Base-by-base conservation (phyloP, 768 basidiomycete species). In the Leccinum uliginosum region DNA sequence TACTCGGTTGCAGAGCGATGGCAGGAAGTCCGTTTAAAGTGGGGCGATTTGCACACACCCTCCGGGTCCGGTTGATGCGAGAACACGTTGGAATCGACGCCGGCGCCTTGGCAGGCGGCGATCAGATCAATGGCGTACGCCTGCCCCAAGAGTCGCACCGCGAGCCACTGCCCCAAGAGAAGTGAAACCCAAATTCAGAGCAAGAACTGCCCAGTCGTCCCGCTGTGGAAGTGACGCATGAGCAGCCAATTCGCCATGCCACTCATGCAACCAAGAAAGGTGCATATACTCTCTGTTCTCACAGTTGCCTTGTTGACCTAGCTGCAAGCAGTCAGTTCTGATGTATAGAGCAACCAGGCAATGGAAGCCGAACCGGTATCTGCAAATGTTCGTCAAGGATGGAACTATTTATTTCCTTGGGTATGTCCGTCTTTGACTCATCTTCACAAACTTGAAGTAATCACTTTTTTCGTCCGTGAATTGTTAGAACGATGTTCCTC, bases 81-180 rank as follows among this genome's bases (percentile, higher is more conserved):
- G 96, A 99, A 67, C 96, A 99, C 68, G 78, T 96, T 57, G 96
- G 96, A 3, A 79, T 98, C 55, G 93, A 99, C 69, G 94, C 97
- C 29, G 96, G 98, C 67, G 80, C 84, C 2, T 76, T 97, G 64
- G 81, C 83, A 45, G 89, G 93, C 61, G 89, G 90, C 51, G 85
- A 90, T 43, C 40, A 43, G 12, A 12, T 6, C 5, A 6, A 14
- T 52, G 72, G 86, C n/a, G 82, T 81, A 79, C 32, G 1, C 32
- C 3, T 26, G 26, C 26, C 26, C 6, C 72, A 76, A 2, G 68
- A 78, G 7, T 53, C 77, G 78, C 53, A 66, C 76, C 3, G 77
- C 79, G 53, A 68, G 80, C 61, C 32, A 34, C 78, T 34, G 32
- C 6, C 81, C 46, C 78, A 85, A 61, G 78, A 84, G 46, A 71